Percentiles rank a stretch among this genome's conserved stretches.
Conservation (phyloP, 441 rosid genomes). For the Pelargonium cotyledonis region DNA sequence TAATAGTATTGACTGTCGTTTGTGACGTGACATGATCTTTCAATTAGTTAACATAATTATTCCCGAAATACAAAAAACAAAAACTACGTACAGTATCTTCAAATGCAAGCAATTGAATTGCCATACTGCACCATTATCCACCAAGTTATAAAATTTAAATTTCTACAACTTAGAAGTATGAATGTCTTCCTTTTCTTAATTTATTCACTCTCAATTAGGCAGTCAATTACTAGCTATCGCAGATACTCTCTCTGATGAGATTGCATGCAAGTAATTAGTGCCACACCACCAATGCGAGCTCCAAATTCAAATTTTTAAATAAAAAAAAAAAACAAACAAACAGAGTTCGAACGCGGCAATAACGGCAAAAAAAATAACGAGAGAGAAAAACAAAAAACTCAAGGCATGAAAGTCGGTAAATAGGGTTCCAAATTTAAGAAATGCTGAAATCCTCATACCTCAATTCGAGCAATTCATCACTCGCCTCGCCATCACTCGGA, state of each 20-base stretch:
- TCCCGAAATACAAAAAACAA: neutral
- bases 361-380: too few species aligned
- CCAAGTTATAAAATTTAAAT: neutral
- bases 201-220: neutral
- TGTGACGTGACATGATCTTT: neutral
- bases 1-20: neutral
- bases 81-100: neutral
- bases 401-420: neutral
- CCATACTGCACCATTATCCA: neutral
- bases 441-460: slow-evolving; percentile 36
- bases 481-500: slow-evolving; percentile 64
- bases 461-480: slow-evolving; percentile 32
- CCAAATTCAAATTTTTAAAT: too few species aligned
- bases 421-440: neutral
- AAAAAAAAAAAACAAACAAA: neutral
- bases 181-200: neutral
- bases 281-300: neutral
- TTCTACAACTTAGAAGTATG: too few species aligned
- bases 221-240: neutral
- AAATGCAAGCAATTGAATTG: neutral
- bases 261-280: neutral
- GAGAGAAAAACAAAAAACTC: neutral
- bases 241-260: neutral
- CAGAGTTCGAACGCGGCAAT: neutral
- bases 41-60: too few species aligned